phyloP scores from a whole-genome alignment of 2,329 filamentous ascomycete genomes.

The Dactylellina parvicollis region DNA sequence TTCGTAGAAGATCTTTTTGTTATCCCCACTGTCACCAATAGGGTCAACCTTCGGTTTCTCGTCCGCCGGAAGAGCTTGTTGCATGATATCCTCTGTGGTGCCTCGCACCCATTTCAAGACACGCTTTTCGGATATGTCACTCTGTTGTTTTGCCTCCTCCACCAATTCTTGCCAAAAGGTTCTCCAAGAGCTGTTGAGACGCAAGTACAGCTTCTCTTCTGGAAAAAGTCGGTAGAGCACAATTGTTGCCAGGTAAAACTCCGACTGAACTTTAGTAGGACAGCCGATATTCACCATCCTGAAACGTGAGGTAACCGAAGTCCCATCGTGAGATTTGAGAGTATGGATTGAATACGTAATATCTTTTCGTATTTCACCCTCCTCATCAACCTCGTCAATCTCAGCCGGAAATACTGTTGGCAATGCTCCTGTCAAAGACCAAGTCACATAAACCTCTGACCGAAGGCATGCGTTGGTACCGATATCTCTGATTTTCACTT shows the following conservation, averaged over 20 bases:
- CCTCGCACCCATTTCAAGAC: constrained; percentile 55
- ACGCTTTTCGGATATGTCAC: constrained; percentile 53
- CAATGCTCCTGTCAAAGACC: constrained; percentile 25
- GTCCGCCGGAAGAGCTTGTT: constrained; percentile 3
- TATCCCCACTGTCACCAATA: constrained; percentile 66
- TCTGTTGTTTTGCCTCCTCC: constrained; percentile 71
- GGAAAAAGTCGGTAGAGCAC: constrained; percentile 87
- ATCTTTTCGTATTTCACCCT: constrained; percentile 19
- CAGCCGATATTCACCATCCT: constrained; percentile 50
- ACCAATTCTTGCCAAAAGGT: constrained; percentile 85
- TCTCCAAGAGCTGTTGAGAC: constrained; percentile 81
- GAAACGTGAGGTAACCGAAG: constrained; percentile 36
- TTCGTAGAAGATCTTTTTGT: constrained; percentile 67
- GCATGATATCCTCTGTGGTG: constrained; percentile 32
- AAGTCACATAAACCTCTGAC: constrained; percentile 47
- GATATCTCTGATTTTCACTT: constrained; percentile 38
- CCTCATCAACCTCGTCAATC: constrained; percentile 24
- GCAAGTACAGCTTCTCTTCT: constrained; percentile 84
- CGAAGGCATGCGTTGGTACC: constrained; percentile 23
- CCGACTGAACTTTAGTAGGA: constrained; percentile 76
- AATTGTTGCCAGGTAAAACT: constrained; percentile 82
- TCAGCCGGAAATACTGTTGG: constrained; percentile 35
- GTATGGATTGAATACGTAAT: constrained; percentile 29
- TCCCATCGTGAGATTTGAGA: constrained; percentile 32
- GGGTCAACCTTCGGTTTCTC: constrained; percentile 59